Base-by-base conservation (phyloP, 805 yeast genomes). In the Zygotorulaspora sp. region DNA sequence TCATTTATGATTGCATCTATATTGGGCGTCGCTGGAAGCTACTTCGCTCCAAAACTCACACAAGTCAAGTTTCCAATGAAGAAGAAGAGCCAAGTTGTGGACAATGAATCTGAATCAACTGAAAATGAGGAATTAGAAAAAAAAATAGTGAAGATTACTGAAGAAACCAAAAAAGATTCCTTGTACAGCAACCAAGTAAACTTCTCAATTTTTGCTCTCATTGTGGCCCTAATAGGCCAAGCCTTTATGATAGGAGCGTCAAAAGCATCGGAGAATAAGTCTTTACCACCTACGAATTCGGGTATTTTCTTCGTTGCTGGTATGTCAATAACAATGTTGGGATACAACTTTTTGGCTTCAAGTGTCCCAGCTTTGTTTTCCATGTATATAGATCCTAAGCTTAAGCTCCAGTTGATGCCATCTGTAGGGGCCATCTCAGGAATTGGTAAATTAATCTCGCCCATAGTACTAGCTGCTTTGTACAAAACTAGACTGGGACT, bases 241-340 rank as follows among this genome's bases (percentile, higher is more conserved):
- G 36, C 41, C 7, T 32, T 37, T 16, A 37, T 37, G 41, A 26
- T 37, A 16, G 41, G 36, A 18, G 32, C 41, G 18, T 31, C 32
- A 10, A 31, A 37, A 25, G 41, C 41, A 5, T 18, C 27, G 26
- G 15, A 24, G 6, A 15, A 37, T 6, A 21, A 19, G 12, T 23
- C 25, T 10, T 14, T 37, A 15, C 26, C 36, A 5, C 3, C 35
- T 13, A 37, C 41, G 8, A 37, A 37, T 16, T 16, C 36, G 6
- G 41, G 41, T n/a, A 37, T 37, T 5, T 37, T 37, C 32, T 37
- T 37, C 17, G 27, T 30, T 4, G 36, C 36, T 6, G 41, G 41
- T 6, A 12, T 32, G 27, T 32, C 41, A 5, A 25, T 37, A 12
- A 32, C 41, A 12, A 32, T 37, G 41, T 9, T 37, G 16, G 41